Evolutionary conservation across 495 filamentous ascomycete species (phyloP).

Genomic region (Massariosphaeria phaeospora): DNA sequence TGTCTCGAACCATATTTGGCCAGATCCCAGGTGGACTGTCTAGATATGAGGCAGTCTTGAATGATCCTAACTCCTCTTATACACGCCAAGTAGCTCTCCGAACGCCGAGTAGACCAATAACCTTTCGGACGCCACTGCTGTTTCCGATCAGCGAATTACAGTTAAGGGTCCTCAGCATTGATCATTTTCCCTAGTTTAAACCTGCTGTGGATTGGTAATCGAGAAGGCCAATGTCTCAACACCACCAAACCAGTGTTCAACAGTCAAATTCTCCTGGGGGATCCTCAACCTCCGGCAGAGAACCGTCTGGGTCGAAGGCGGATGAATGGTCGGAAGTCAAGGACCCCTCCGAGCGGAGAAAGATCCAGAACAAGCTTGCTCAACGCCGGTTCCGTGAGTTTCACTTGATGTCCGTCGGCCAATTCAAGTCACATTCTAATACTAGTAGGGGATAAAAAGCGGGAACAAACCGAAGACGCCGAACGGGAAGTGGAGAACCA

Average conservation of each 20-base stretch:
- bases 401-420: not conserved
- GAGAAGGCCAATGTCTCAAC: conserved; percentile 31
- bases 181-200: too few relatives aligned
- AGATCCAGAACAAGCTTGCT: conserved; percentile 43
- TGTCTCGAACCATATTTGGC: conserved; percentile 25
- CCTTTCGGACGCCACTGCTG: too few relatives aligned
- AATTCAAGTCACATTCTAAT: too few relatives aligned
- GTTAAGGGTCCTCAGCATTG: too few relatives aligned
- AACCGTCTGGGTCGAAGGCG: conserved; percentile 19
- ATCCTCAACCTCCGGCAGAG: conserved; percentile 19
- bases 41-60: conserved; percentile 29
- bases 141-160: not conserved
- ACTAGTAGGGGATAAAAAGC: conserved; percentile 56
- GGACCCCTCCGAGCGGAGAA: conserved; percentile 40
- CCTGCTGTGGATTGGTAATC: too few relatives aligned
- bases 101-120: conserved; percentile 17
- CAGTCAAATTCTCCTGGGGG: conserved; percentile 13
- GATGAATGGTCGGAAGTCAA: conserved; percentile 40
- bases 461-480: conserved; percentile 53
- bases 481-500: conserved; percentile 55
- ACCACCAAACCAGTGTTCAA: conserved; percentile 15
- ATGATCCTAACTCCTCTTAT: conserved; percentile 6
- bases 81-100: conserved; percentile 1
- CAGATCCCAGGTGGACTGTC: conserved; percentile 19
- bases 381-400: conserved; percentile 43